phyloP scores from a whole-genome alignment of 192 early-diverging fungal genomes.

The Thamnidium elegans region DNA sequence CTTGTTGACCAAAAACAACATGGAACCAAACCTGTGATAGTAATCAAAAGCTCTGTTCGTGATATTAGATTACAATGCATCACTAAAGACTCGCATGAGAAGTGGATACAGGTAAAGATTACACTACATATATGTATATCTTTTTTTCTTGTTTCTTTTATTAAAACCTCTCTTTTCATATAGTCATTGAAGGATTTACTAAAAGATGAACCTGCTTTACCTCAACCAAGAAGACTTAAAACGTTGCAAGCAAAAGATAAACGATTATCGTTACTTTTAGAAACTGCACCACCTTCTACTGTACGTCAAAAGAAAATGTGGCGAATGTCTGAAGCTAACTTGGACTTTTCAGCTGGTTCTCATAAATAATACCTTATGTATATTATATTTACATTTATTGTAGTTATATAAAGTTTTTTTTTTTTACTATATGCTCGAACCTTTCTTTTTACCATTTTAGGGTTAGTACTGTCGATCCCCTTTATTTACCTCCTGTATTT shows the following conservation, averaged over 20 bases:
- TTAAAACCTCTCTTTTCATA: not conserved
- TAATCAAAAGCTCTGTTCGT: conserved; percentile 61
- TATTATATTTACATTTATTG: too few species aligned
- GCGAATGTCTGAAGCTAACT: too few species aligned
- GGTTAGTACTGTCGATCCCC: too few species aligned
- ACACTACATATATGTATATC: too few species aligned
- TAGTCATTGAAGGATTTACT: conserved; percentile 3
- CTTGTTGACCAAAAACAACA: conserved; percentile 38
- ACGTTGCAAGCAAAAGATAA: not conserved
- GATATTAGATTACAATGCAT: conserved; percentile 69
- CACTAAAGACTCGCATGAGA: conserved; percentile 61
- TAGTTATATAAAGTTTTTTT: too few species aligned
- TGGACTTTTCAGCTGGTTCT: too few species aligned
- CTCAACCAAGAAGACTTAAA: not conserved
- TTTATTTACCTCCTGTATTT: too few species aligned
- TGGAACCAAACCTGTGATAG: conserved; percentile 43
- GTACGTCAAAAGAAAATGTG: not conserved
- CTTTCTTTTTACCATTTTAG: too few species aligned
- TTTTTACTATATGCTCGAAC: too few species aligned
- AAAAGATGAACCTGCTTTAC: conserved; percentile 6
- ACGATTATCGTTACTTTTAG: conserved; percentile 4
- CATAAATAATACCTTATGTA: too few species aligned
- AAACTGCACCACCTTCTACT: conserved; percentile 9
- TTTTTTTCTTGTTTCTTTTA: too few species aligned
- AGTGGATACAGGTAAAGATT: conserved; percentile 62